Conservation (phyloP, 2,329 filamentous ascomycete genomes). For the Fusarium brevicatenulatum region DNA sequence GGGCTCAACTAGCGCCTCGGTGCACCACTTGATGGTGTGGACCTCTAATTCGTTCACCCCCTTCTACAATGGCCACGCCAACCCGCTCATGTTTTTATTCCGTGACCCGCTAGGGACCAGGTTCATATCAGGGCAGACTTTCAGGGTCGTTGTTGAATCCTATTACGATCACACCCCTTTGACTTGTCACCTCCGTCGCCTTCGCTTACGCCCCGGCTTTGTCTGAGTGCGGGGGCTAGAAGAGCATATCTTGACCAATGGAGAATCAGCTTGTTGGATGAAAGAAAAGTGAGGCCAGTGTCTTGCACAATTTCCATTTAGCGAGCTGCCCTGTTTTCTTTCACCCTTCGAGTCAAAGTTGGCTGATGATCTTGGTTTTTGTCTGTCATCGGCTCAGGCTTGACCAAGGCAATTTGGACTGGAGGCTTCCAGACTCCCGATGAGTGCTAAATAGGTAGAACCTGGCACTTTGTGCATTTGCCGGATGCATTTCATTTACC, state of each 20-base stretch:
- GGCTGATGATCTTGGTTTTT: conserved; percentile 49
- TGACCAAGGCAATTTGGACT: conserved; percentile 8
- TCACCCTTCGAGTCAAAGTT: neutral
- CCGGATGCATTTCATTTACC: neutral
- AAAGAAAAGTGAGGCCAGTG: conserved; percentile 11
- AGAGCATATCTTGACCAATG: neutral
- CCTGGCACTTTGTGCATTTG: conserved; percentile 2
- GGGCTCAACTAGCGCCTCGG: conserved; percentile 19
- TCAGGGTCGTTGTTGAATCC: neutral
- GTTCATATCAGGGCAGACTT: neutral
- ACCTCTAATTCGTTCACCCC: neutral
- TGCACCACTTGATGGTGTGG: neutral
- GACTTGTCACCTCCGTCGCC: neutral
- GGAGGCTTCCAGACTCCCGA: conserved; percentile 6
- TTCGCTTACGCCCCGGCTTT: conserved; percentile 8
- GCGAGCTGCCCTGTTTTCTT: conserved; percentile 14
- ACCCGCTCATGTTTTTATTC: neutral
- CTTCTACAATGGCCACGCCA: neutral
- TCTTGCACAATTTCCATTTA: neutral
- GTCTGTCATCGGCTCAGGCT: conserved; percentile 45
- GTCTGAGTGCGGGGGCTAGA: conserved; percentile 26
- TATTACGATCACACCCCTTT: neutral
- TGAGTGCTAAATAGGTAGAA: neutral
- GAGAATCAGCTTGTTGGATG: neutral
- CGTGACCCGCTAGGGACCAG: neutral